phyloP scores from a whole-genome alignment of 179 eudicot species.

The Spinacia oleracea region DNA sequence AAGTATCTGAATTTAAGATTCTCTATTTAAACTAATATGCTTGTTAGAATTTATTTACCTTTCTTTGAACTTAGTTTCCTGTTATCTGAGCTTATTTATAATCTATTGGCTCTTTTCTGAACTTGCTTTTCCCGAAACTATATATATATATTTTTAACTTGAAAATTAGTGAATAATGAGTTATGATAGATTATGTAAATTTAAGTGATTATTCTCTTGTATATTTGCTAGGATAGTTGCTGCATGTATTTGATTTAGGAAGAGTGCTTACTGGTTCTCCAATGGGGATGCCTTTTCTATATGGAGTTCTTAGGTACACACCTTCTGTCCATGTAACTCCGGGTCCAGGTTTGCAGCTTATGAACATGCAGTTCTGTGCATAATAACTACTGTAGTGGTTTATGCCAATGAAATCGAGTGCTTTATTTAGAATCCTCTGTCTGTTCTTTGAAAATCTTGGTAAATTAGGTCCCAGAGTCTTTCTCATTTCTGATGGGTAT shows the following conservation, averaged over 20 bases:
- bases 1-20: too few relatives aligned
- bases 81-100: not conserved
- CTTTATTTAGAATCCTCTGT: slow-evolving; percentile 31
- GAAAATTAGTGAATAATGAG: too few relatives aligned
- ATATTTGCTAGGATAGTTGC: too few relatives aligned
- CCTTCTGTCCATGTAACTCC: slow-evolving; percentile 63
- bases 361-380: slow-evolving; percentile 63
- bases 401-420: slow-evolving; percentile 70
- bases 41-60: too few relatives aligned
- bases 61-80: not conserved
- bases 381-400: slow-evolving; percentile 78
- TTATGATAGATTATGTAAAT: too few relatives aligned
- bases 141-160: too few relatives aligned
- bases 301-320: slow-evolving; percentile 38
- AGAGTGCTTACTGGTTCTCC: slow-evolving; percentile 66
- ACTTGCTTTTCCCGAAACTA: too few relatives aligned
- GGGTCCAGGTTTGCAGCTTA: slow-evolving; percentile 47
- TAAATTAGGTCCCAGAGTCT: slow-evolving; percentile 49
- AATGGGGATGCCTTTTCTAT: slow-evolving; percentile 48
- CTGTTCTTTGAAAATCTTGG: slow-evolving; percentile 49
- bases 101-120: not conserved
- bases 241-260: not conserved
- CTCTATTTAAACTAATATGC: too few relatives aligned
- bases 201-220: too few relatives aligned
- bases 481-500: slow-evolving; percentile 64